A percentile compares a stretch with the other conserved stretches of the same genome.
Evolutionary conservation across 108 stramenopile genomes (phyloP).

Genomic region (Aurantiochytrium sp.): DNA sequence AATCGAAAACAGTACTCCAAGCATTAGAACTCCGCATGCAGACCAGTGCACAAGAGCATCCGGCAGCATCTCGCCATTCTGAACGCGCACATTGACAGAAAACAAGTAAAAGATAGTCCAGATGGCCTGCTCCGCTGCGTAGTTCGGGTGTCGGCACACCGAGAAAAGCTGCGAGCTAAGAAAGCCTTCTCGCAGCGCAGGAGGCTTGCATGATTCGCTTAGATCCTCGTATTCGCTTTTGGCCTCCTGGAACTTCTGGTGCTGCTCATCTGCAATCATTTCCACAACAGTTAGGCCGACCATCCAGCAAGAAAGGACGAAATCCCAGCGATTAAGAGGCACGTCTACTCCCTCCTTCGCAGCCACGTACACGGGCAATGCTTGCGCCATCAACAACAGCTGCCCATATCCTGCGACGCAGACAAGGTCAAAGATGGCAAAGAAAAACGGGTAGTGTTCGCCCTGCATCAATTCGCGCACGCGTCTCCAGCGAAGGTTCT

Average conservation of each 20-base stretch:
- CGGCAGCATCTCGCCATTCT: neutral
- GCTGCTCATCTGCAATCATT: constrained; percentile 64
- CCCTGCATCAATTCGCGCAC: constrained; percentile 39
- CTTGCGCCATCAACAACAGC: constrained; percentile 54
- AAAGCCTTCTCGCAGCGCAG: constrained; percentile 46
- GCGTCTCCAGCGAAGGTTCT: constrained; percentile 67
- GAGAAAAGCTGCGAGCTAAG: constrained; percentile 54
- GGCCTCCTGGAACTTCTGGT: constrained; percentile 59
- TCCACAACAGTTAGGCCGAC: constrained; percentile 47
- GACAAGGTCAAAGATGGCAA: constrained; percentile 58
- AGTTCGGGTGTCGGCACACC: constrained; percentile 43
- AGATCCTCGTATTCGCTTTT: constrained; percentile 31
- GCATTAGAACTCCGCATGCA: neutral
- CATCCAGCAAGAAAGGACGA: constrained; percentile 34
- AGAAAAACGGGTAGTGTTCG: constrained; percentile 40
- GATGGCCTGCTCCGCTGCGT: neutral
- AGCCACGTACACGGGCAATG: constrained; percentile 51
- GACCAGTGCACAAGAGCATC: neutral
- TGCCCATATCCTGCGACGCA: constrained; percentile 64
- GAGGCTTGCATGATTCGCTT: neutral
- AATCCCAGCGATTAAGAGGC: constrained; percentile 48
- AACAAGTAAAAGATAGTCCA: neutral
- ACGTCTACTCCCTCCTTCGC: neutral
- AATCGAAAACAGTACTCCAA: neutral
- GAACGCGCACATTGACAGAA: neutral